A percentile compares a stretch with the other conserved stretches of the same genome.
Conservation (phyloP, 2,329 filamentous ascomycete genomes). For the Penicillium expansum region DNA sequence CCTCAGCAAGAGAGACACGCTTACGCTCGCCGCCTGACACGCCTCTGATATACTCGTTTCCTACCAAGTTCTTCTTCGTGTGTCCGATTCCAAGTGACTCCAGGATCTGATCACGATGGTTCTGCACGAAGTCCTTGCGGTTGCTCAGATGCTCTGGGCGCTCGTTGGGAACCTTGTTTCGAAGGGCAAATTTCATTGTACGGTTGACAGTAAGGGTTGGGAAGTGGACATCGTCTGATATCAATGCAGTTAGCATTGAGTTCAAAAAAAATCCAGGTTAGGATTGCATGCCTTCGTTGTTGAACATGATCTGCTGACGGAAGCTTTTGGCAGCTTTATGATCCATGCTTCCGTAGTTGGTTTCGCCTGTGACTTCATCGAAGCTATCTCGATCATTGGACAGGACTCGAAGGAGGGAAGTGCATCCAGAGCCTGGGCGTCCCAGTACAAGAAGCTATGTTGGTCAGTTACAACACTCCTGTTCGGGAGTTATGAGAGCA, state of each 20-base stretch:
- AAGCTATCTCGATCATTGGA: conserved; percentile 63
- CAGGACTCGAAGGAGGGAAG: conserved; percentile 66
- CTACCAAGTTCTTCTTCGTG: conserved; percentile 62
- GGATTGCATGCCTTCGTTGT: conserved; percentile 55
- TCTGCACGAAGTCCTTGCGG: conserved; percentile 31
- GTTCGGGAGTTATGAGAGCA: neutral
- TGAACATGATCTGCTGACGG: conserved; percentile 59
- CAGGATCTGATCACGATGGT: conserved; percentile 35
- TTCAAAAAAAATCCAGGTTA: neutral
- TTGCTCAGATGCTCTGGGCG: conserved; percentile 24
- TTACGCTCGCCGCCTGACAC: conserved; percentile 68
- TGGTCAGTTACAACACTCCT: neutral
- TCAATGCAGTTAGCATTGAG: neutral
- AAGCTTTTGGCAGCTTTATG: conserved; percentile 46
- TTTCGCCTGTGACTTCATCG: conserved; percentile 54
- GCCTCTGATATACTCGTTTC: conserved; percentile 63
- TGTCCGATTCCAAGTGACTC: conserved; percentile 42
- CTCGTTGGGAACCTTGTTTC: conserved; percentile 42
- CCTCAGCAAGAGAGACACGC: conserved; percentile 64
- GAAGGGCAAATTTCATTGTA: conserved; percentile 69
- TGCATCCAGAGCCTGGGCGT: conserved; percentile 67
- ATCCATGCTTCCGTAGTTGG: conserved; percentile 53
- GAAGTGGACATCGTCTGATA: conserved; percentile 65
- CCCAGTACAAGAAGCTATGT: conserved; percentile 62
- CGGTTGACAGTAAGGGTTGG: conserved; percentile 71